Evolutionary conservation across 2,329 filamentous ascomycete genomes (phyloP).

Genomic region (Tympanopsis confertula): DNA sequence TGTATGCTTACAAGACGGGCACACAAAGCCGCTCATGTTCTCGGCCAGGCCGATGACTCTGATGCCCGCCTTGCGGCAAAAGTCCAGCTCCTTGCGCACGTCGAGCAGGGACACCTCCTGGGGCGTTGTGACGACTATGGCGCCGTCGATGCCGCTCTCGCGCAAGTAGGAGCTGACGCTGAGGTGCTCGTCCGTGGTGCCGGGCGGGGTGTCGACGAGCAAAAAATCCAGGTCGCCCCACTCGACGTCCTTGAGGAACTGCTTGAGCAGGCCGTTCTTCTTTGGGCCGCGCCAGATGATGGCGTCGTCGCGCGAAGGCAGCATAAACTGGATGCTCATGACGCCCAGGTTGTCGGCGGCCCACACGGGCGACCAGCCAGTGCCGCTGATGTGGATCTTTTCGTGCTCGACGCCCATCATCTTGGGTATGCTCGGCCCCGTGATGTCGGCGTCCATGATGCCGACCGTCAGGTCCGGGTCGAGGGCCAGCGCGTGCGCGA

Average conservation of each 20-base stretch:
- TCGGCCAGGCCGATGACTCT: constrained; percentile 80
- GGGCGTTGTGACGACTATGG: constrained; percentile 84
- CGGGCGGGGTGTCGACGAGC: constrained; percentile 88
- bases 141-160: constrained; percentile 84
- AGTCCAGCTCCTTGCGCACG: constrained; percentile 94
- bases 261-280: constrained; percentile 97
- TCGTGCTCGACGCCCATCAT: constrained; percentile 97
- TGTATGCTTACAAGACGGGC: constrained; percentile 74
- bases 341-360: constrained; percentile 86
- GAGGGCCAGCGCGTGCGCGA: constrained; percentile 78
- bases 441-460: constrained; percentile 97
- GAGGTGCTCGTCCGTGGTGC: constrained; percentile 89
- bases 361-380: constrained; percentile 92
- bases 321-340: constrained; percentile 98
- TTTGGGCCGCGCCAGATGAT: constrained; percentile 97
- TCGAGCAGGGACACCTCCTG: constrained; percentile 89
- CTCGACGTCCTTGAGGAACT: constrained; percentile 93
- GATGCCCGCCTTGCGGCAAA: constrained; percentile 90
- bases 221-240: constrained; percentile 94
- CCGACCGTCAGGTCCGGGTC: constrained; percentile 72
- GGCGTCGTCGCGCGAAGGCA: constrained; percentile 84
- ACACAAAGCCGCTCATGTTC: constrained; percentile 97
- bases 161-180: constrained; percentile 86
- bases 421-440: constrained; percentile 89
- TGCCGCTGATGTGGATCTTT: constrained; percentile 79